These are phyloP conservation scores for Anacardium occidentale DNA, from an alignment of 345 rosid species.

Conservation along the genomic window DNA sequence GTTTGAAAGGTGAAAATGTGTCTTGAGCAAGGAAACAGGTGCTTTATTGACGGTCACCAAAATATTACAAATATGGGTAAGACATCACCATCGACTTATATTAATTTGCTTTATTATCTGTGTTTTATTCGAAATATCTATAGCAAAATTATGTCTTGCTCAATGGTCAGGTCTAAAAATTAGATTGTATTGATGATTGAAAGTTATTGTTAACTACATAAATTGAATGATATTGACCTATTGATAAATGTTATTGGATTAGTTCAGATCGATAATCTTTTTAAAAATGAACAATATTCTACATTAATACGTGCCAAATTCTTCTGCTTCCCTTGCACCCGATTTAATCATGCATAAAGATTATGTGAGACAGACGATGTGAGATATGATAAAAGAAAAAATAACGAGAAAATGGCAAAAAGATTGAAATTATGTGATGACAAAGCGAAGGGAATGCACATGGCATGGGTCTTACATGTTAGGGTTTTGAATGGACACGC, in stretches of 20 bases:
- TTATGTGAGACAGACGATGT: too few relatives aligned
- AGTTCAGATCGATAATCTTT: too few relatives aligned
- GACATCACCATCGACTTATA: neutral
- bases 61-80: neutral
- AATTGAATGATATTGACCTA: too few relatives aligned
- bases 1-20: neutral
- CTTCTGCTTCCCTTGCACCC: too few relatives aligned
- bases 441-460: neutral
- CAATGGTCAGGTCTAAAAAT: neutral
- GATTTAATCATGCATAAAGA: too few relatives aligned
- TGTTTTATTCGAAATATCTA: neutral
- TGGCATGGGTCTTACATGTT: neutral
- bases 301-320: too few relatives aligned
- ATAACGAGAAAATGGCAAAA: too few relatives aligned
- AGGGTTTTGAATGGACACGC: neutral
- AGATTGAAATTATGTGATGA: neutral
- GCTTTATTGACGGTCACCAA: neutral
- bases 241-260: too few relatives aligned
- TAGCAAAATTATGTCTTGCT: neutral
- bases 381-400: too few relatives aligned
- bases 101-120: neutral
- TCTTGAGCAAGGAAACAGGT: neutral
- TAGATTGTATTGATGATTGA: neutral
- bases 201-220: too few relatives aligned
- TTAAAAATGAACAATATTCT: too few relatives aligned